Conservation (phyloP, 352 stramenopile species). For the Thalassiosira tumida region DNA sequence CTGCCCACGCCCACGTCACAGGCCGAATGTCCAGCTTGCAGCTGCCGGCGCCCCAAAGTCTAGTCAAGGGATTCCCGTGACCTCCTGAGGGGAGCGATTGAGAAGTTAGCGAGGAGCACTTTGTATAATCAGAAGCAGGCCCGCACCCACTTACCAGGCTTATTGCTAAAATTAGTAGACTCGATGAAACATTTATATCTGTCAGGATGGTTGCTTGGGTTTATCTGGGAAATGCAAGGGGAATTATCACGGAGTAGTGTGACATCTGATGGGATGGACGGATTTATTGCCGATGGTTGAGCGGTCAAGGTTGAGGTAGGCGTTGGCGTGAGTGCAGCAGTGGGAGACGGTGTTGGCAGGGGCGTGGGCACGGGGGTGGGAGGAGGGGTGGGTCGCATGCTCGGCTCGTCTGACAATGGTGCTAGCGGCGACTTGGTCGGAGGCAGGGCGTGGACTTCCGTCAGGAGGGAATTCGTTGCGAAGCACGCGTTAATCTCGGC, state of each 20-base stretch:
- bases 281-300: slow-evolving; percentile 12
- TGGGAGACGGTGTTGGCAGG: slow-evolving; percentile 8
- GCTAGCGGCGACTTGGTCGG: slow-evolving; percentile 8
- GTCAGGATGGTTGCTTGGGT: slow-evolving; percentile 46
- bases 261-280: slow-evolving; percentile 20
- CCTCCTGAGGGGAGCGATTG: too few species aligned
- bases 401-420: slow-evolving; percentile 17
- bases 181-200: too few species aligned
- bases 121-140: too few species aligned
- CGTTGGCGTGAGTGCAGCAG: too few species aligned
- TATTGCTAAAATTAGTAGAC: too few species aligned
- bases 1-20: slow-evolving; percentile 8
- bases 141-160: too few species aligned
- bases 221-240: slow-evolving; percentile 33
- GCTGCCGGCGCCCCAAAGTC: background rate
- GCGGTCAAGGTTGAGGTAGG: too few species aligned
- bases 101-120: too few species aligned
- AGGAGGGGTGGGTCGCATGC: slow-evolving; percentile 1
- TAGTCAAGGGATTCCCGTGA: slow-evolving; percentile 9
- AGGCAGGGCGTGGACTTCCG: slow-evolving; percentile 12
- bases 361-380: too few species aligned
- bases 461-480: background rate
- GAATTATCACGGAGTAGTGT: slow-evolving; percentile 18
- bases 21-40: slow-evolving; percentile 4
- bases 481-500: slow-evolving; percentile 21